These are phyloP conservation scores for Meyerozyma guilliermondii DNA, from an alignment of 1,139 yeast species.

Conservation along the genomic window DNA sequence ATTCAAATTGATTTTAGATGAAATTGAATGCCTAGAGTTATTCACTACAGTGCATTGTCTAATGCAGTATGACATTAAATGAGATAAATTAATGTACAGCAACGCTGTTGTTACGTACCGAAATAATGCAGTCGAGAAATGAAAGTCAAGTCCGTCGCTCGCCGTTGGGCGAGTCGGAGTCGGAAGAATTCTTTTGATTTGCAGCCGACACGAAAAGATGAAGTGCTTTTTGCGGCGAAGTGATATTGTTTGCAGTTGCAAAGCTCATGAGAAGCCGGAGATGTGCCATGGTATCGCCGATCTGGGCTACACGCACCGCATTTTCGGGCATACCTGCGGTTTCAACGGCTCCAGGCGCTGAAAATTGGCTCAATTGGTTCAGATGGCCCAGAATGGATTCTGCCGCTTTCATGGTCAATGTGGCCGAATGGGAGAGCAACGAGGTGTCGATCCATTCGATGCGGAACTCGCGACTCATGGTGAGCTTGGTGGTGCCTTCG, in stretches of 20 bases:
- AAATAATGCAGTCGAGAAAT: too few species aligned
- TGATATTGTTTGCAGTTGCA: constrained; percentile 36
- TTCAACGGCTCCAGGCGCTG: constrained; percentile 20
- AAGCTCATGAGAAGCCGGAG: constrained; percentile 61
- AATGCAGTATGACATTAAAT: too few species aligned
- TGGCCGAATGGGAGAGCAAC: constrained; percentile 7
- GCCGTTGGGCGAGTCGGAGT: background rate
- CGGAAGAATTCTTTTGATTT: background rate
- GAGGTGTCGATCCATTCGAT: constrained; percentile 71
- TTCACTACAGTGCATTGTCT: too few species aligned
- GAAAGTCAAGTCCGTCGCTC: background rate
- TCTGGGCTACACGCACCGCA: constrained; percentile 66
- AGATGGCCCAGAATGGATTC: background rate
- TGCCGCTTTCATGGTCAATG: background rate
- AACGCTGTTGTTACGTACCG: too few species aligned
- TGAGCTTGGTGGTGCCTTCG: constrained; percentile 53
- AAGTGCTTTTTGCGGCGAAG: constrained; percentile 57
- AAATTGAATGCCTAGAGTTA: too few species aligned
- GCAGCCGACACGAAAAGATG: constrained; percentile 42
- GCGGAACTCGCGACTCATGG: constrained; percentile 56
- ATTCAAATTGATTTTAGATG: too few species aligned
- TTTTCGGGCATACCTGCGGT: constrained; percentile 54
- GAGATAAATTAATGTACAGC: too few species aligned
- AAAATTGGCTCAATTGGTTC: background rate
- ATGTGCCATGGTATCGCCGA: constrained; percentile 72